Percentiles rank a stretch among this genome's conserved stretches.
Conservation (phyloP, 1,284 basidiomycete genomes). For the Jaminaea rosea region DNA sequence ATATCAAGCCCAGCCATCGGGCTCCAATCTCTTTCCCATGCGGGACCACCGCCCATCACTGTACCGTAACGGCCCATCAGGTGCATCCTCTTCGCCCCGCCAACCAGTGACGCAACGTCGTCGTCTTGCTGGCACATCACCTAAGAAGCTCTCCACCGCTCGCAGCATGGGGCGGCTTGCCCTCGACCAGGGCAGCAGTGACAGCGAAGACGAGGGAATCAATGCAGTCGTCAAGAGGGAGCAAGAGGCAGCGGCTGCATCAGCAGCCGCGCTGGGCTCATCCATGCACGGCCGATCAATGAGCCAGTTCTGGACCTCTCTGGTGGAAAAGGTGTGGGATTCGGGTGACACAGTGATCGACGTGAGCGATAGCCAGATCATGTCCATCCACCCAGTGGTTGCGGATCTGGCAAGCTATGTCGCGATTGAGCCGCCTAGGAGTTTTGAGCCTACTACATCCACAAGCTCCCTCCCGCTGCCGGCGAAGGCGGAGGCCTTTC, state of each 20-base stretch:
- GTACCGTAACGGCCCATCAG: too few relatives aligned
- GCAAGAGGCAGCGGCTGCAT: background rate
- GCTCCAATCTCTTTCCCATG: background rate
- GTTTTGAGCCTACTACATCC: slow-evolving; percentile 1
- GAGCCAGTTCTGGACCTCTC: slow-evolving; percentile 4
- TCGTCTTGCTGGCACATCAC: slow-evolving; percentile 11
- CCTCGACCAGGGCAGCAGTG: background rate
- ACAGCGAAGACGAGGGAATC: background rate
- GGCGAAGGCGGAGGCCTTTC: too few relatives aligned
- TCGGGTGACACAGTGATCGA: slow-evolving; percentile 10
- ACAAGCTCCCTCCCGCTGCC: background rate
- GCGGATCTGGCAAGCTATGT: slow-evolving; percentile 23
- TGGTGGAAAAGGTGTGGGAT: slow-evolving; percentile 14
- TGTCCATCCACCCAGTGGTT: slow-evolving; percentile 11
- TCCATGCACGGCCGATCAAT: background rate
- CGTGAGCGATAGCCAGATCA: slow-evolving; percentile 10
- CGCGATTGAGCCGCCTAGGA: slow-evolving; percentile 14
- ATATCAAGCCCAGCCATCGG: background rate
- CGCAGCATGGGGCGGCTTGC: background rate
- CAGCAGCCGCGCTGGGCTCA: background rate
- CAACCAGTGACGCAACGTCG: slow-evolving; percentile 3
- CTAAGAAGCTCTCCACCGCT: slow-evolving; percentile 4
- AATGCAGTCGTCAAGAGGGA: background rate
- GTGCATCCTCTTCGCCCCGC: background rate
- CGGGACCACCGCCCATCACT: slow-evolving; percentile 1